Evolutionary conservation across 2,329 filamentous ascomycete species (phyloP).

Genomic region (Microascus cirrosus): DNA sequence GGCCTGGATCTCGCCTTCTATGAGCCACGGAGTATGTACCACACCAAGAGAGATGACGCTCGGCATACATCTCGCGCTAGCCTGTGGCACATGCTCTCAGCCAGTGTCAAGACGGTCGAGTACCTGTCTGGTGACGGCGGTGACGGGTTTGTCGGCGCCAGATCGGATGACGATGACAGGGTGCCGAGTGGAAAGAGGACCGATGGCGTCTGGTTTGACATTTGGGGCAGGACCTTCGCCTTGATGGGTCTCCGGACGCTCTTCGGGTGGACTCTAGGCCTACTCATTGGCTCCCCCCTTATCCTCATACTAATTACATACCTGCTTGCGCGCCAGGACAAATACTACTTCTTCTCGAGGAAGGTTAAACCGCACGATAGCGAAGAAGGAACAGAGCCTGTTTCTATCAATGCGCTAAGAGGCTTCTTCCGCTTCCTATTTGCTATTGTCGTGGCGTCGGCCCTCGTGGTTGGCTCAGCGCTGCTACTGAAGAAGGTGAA

Average conservation of each 20-base stretch:
- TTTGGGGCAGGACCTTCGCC: slow-evolving; percentile 72
- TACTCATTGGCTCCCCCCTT: slow-evolving; percentile 72
- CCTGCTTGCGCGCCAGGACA: slow-evolving; percentile 59
- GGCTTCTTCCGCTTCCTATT: slow-evolving; percentile 80
- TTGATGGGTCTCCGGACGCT: slow-evolving; percentile 71
- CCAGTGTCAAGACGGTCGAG: slow-evolving; percentile 63
- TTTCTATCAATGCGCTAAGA: slow-evolving; percentile 62
- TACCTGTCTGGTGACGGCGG: slow-evolving; percentile 59
- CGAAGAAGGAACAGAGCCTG: slow-evolving; percentile 46
- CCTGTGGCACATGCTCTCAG: slow-evolving; percentile 93
- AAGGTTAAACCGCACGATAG: slow-evolving; percentile 39
- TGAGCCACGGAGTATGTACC: slow-evolving; percentile 74
- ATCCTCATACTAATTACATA: slow-evolving; percentile 59
- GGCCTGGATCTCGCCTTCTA: slow-evolving; percentile 91
- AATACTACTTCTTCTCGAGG: slow-evolving; percentile 78
- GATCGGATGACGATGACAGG: slow-evolving; percentile 43
- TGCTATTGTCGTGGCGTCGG: slow-evolving; percentile 56
- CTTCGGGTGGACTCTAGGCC: slow-evolving; percentile 76
- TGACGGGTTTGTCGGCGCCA: slow-evolving; percentile 50
- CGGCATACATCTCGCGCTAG: slow-evolving; percentile 60
- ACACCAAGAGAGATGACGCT: slow-evolving; percentile 80
- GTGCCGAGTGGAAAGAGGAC: slow-evolving; percentile 56
- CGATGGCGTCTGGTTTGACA: slow-evolving; percentile 83
- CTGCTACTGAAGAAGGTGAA: slow-evolving; percentile 75
- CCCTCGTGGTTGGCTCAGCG: slow-evolving; percentile 59